These are phyloP conservation scores for Solanum neorickii DNA, from an alignment of 257 asterid species.

Conservation along the genomic window DNA sequence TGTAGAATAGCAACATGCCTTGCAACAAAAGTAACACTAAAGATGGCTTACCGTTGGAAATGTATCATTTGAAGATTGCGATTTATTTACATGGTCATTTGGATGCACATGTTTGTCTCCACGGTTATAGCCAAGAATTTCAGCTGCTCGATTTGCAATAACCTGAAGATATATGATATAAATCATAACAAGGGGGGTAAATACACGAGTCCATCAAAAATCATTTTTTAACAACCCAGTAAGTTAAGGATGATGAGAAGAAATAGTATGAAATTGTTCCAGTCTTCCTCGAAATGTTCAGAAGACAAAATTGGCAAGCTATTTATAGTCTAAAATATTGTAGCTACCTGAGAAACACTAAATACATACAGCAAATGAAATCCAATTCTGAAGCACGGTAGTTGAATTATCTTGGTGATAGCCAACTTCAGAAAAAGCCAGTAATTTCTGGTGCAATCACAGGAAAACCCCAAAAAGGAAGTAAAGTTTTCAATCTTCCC, in stretches of 20 bases:
- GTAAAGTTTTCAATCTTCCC: background rate
- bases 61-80: conserved; percentile 97
- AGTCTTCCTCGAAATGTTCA: background rate
- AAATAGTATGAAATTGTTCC: background rate
- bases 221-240: background rate
- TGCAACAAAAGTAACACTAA: background rate
- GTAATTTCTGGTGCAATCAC: background rate
- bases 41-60: conserved; percentile 81
- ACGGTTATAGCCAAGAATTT: conserved; percentile 85
- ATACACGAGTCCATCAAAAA: background rate
- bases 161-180: conserved; percentile 40
- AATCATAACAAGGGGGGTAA: background rate
- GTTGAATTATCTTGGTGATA: background rate
- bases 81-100: conserved; percentile 92
- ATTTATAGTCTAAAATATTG: background rate
- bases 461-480: background rate
- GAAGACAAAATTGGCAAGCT: background rate
- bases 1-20: background rate
- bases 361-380: background rate
- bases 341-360: background rate
- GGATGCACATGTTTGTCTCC: conserved; percentile 93
- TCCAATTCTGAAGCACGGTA: background rate
- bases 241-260: background rate
- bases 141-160: conserved; percentile 96
- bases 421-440: background rate